Percentiles rank a stretch among this genome's conserved stretches.
phyloP scores from a whole-genome alignment of 495 filamentous ascomycete genomes.

The Penicillium arizonense region DNA sequence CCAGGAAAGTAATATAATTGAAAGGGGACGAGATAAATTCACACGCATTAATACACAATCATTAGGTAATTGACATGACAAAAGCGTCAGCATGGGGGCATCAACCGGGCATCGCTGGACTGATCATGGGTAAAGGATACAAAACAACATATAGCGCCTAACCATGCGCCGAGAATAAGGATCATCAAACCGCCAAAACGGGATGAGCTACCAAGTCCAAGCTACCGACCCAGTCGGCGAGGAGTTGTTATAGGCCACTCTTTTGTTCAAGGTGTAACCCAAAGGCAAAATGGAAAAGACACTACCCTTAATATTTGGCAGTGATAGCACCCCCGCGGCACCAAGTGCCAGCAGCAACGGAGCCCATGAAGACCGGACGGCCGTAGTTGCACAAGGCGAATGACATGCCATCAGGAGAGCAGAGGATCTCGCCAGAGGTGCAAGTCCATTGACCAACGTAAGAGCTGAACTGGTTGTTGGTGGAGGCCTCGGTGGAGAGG shows the following conservation, averaged over 20 bases:
- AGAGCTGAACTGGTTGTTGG: slow-evolving; percentile 16
- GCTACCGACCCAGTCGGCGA: neutral
- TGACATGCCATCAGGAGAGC: slow-evolving; percentile 33
- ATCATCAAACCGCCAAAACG: neutral
- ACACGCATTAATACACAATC: neutral
- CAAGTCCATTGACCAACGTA: slow-evolving; percentile 23
- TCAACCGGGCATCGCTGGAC: slow-evolving; percentile 1
- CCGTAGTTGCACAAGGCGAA: slow-evolving; percentile 40
- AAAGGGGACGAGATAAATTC: neutral
- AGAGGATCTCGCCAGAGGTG: slow-evolving; percentile 32
- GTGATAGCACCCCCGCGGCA: slow-evolving; percentile 37
- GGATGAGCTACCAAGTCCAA: neutral
- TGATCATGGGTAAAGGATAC: neutral
- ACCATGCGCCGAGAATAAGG: neutral
- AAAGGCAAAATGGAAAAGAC: neutral
- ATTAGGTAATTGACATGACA: slow-evolving; percentile 1
- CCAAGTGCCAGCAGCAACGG: slow-evolving; percentile 37
- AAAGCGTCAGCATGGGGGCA: neutral
- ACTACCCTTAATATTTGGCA: neutral
- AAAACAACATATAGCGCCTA: neutral
- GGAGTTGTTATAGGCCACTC: neutral
- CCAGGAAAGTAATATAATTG: no score
- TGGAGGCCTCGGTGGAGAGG: slow-evolving; percentile 6
- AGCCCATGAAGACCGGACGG: slow-evolving; percentile 36
- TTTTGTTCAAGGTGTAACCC: neutral